Evolutionary conservation across 495 filamentous ascomycete genomes (phyloP).

Genomic region (Talaromyces borbonicus): DNA sequence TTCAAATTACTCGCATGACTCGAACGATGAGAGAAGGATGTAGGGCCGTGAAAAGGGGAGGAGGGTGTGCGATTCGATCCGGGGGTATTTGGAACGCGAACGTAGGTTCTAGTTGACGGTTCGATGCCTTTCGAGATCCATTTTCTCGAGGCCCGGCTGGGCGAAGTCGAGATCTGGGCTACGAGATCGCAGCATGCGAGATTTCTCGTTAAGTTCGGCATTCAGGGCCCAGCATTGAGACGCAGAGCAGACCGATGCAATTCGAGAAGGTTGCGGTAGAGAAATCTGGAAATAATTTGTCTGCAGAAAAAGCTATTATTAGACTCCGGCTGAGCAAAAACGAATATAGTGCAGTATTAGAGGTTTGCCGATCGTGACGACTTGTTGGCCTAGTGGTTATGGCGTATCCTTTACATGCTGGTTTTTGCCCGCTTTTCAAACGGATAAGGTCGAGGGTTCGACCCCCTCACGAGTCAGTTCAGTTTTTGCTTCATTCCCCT

Average conservation of each 20-base stretch:
- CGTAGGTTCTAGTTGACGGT: neutral
- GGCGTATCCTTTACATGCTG: neutral
- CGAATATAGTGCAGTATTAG: too few species aligned
- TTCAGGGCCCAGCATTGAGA: slow-evolving; percentile 3
- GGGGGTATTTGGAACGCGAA: neutral
- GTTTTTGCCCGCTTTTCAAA: neutral
- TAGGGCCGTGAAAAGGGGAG: neutral
- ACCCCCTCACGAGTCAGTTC: neutral
- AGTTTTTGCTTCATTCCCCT: neutral
- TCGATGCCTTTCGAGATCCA: slow-evolving; percentile 1
- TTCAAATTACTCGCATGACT: too few species aligned
- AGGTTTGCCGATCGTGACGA: neutral
- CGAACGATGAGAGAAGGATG: neutral
- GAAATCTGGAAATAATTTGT: too few species aligned
- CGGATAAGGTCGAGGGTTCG: slow-evolving; percentile 1
- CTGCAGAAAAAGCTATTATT: too few species aligned
- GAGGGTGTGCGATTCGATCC: neutral
- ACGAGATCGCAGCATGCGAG: slow-evolving; percentile 3
- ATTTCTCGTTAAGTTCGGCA: neutral
- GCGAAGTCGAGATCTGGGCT: neutral
- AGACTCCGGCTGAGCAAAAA: too few species aligned
- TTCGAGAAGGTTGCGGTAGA: too few species aligned
- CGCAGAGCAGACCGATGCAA: neutral
- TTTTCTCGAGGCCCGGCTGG: neutral
- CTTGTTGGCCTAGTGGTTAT: slow-evolving; percentile 1